Base-by-base conservation (phyloP, 345 rosid genomes). In the Bruguiera gymnorhiza region DNA sequence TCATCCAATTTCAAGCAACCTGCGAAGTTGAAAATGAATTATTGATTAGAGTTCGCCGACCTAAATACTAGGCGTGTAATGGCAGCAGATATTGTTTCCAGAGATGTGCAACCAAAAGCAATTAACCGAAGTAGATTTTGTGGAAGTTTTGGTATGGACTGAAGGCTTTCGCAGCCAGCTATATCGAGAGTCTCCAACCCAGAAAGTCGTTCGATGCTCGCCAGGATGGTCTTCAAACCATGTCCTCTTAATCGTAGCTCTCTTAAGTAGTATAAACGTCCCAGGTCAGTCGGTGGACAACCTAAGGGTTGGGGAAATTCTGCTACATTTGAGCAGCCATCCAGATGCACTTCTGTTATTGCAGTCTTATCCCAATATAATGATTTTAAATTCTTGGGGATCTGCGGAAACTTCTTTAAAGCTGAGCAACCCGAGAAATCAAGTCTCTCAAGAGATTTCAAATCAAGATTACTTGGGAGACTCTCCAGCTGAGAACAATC, bases 371-470 rank as follows among this genome's bases (percentile, higher is more conserved):
- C 58, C 26, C 21, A 20, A 24, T 6, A 20, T 54, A 54, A 11
- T 11, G 8, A 3, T 54, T 54, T 23, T 54, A 21, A 8, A 11
- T 54, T 54, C 27, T 24, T 24, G 11, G 26, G 21, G 58, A 20
- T 24, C 58, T 54, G 27, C 13, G 58, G 58, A 21, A 54, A 54
- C 5, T 24, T 11, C 23, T 21, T 24, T 54, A 24, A 21, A 6
- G 8, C 27, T 10, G 9, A 53, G 73, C 85, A 82, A 0, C 71
- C 66, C 23, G 62, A 29, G 8, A 82, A 46, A 50, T 29, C 15
- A 65, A 82, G 75, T 6, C 4, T 58, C 69, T 66, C 74, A 21
- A 82, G 69, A 21, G 51, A 62, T 54, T 37, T 63, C 58, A 77
- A 63, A 29, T 56, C 52, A 34, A 77, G 70, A 50, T 66, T 60